Conservation (phyloP, 139 green algal species). For the Volvox africanus region DNA sequence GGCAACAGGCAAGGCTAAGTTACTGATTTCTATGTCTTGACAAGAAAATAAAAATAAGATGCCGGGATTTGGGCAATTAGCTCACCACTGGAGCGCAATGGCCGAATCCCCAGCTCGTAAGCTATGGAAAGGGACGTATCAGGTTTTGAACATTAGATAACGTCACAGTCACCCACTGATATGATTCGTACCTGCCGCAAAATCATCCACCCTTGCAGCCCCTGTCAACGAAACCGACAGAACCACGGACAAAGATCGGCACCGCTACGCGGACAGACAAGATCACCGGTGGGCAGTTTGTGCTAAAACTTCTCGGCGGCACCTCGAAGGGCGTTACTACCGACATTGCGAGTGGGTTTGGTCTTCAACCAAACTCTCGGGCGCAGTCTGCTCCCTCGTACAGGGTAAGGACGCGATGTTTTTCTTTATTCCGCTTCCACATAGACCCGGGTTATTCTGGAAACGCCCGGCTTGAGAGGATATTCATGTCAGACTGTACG, state of each 20-base stretch:
- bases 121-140: no score
- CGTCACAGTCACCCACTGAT: neutral
- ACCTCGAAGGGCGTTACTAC: slow-evolving; percentile 29
- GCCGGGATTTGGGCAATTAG: no score
- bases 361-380: slow-evolving; percentile 4
- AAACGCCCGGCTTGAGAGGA: no score
- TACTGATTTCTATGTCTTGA: neutral
- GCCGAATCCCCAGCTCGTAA: no score
- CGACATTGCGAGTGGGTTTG: neutral
- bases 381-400: slow-evolving; percentile 32
- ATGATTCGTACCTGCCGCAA: neutral
- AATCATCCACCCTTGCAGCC: neutral
- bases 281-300: slow-evolving; percentile 31
- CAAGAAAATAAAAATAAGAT: neutral
- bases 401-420: neutral
- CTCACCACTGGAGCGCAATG: no score
- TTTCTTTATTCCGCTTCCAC: no score
- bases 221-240: slow-evolving; percentile 3
- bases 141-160: no score
- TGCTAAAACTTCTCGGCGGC: neutral
- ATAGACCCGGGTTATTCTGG: no score
- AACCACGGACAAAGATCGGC: slow-evolving; percentile 42
- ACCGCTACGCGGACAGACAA: slow-evolving; percentile 7
- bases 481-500: no score
- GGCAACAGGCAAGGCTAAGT: slow-evolving; percentile 17